phyloP scores from a whole-genome alignment of 2,329 filamentous ascomycete genomes.

The Davidsoniella neocaledoniae region DNA sequence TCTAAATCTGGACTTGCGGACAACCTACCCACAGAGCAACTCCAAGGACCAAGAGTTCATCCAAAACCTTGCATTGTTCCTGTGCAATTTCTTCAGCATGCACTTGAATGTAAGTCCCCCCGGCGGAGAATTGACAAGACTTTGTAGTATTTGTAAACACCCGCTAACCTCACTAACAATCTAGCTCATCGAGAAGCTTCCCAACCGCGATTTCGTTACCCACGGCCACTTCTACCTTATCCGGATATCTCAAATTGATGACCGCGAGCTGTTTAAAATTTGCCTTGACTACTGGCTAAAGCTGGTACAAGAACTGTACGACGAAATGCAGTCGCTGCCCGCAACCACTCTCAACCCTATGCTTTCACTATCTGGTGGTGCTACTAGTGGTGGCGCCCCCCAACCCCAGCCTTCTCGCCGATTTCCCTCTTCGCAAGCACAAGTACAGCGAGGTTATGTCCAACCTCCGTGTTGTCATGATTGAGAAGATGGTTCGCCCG shows the following conservation, averaged over 20 bases:
- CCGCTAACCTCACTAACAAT: slow-evolving; percentile 6
- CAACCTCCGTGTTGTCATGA: slow-evolving; percentile 93
- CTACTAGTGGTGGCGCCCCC: slow-evolving; percentile 70
- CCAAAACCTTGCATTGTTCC: slow-evolving; percentile 85
- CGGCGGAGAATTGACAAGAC: background rate
- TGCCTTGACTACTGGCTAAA: slow-evolving; percentile 99
- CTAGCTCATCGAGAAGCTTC: slow-evolving; percentile 83
- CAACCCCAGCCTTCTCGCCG: slow-evolving; percentile 68
- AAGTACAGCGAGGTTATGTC: slow-evolving; percentile 92
- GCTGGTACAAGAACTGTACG: slow-evolving; percentile 91
- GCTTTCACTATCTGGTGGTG: slow-evolving; percentile 53
- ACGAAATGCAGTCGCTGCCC: slow-evolving; percentile 94
- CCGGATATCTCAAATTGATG: slow-evolving; percentile 94
- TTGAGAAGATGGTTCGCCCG: slow-evolving; percentile 97
- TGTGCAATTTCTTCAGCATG: slow-evolving; percentile 92
- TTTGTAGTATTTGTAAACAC: slow-evolving; percentile 8
- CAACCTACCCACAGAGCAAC: slow-evolving; percentile 82
- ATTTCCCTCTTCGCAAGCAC: slow-evolving; percentile 90
- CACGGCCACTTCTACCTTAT: slow-evolving; percentile 98
- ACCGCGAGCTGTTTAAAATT: slow-evolving; percentile 99
- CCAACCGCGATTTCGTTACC: slow-evolving; percentile 84
- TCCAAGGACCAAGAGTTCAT: slow-evolving; percentile 93
- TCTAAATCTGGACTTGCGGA: slow-evolving; percentile 73
- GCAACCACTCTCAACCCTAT: slow-evolving; percentile 86
- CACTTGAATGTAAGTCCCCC: slow-evolving; percentile 54